A percentile compares a stretch with the other conserved stretches of the same genome.
Evolutionary conservation across 352 stramenopile species (phyloP).

Genomic region (Pythium periplocum): DNA sequence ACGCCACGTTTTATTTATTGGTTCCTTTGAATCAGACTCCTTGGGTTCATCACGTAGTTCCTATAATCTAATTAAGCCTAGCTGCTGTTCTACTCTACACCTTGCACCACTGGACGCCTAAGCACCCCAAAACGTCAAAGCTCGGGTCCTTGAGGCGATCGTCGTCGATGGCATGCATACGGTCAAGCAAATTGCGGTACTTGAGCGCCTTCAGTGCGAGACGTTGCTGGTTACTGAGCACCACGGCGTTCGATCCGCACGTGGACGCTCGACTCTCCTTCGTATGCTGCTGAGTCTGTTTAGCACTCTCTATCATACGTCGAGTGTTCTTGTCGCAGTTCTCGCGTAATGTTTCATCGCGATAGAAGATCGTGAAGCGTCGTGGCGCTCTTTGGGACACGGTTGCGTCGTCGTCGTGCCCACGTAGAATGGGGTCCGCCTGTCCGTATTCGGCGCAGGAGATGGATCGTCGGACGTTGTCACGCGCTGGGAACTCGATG

Average conservation of each 20-base stretch:
- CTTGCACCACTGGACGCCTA: constrained; percentile 24
- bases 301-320: constrained; percentile 21
- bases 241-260: neutral
- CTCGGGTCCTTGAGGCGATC: constrained; percentile 20
- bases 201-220: constrained; percentile 31
- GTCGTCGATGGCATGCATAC: constrained; percentile 23
- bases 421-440: neutral
- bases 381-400: constrained; percentile 1
- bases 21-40: no score
- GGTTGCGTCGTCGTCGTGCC: neutral
- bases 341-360: constrained; percentile 21
- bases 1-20: no score
- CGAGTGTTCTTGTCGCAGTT: constrained; percentile 23
- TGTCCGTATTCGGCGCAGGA: constrained; percentile 2
- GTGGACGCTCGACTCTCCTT: neutral
- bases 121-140: constrained; percentile 29
- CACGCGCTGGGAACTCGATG: constrained; percentile 1
- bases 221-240: constrained; percentile 17
- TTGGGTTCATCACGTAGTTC: no score
- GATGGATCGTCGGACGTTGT: constrained; percentile 8
- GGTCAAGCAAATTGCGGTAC: constrained; percentile 26
- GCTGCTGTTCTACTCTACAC: constrained; percentile 1
- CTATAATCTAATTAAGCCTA: no score
- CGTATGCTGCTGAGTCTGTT: neutral
- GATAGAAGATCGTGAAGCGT: constrained; percentile 24